Evolutionary conservation across 305 asterid genomes (phyloP), one percentile per base, ranked within the genome.

Genomic region (Fraxinus paxiana): DNA sequence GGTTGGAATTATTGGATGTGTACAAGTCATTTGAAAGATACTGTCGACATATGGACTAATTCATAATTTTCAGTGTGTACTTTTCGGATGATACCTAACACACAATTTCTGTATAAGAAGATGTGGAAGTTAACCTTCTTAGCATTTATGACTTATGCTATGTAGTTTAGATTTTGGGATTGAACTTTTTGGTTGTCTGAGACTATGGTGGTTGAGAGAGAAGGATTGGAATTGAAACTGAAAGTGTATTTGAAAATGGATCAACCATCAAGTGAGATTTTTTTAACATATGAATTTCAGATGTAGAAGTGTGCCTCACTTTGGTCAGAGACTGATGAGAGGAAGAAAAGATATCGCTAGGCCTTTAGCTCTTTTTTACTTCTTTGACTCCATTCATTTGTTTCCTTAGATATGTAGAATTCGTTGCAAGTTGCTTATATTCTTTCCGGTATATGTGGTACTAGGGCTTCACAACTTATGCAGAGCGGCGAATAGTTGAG

Each of bases 401-500:
- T 26, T 78, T 73, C 26, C 65, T 63, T 73, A 28, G 22, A 15
- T 41, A 33, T 72, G 8, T 63, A 77, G 74, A 77, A 80, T 24
- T 43, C 70, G 12, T 6, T 37, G 78, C 73, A 15, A 26, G 34
- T 74, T 5, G n/a, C 38, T 80, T 67, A 15, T 28, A 30, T 81
- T 77, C 75, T 76, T 75, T 38, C 26, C 61, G 72, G 31, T 56
- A 4, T 78, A 30, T 79, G 70, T 83, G 83, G 54, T 87, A 86
- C 80, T 76, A 95, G 98, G 99, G 99, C 41, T 92, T 95, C 86
- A 93, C 98, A 33, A 93, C 94, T 56, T 95, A 95, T 87, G 99
- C 97, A 6, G 97, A 95, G 85, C 82, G 97, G 78, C 87, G 98
- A 79, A 95, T 95, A 81, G 97, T 95, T 75, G 99, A 95, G 87